Conservation (phyloP, 257 asterid species). For the Datura wrightii region DNA sequence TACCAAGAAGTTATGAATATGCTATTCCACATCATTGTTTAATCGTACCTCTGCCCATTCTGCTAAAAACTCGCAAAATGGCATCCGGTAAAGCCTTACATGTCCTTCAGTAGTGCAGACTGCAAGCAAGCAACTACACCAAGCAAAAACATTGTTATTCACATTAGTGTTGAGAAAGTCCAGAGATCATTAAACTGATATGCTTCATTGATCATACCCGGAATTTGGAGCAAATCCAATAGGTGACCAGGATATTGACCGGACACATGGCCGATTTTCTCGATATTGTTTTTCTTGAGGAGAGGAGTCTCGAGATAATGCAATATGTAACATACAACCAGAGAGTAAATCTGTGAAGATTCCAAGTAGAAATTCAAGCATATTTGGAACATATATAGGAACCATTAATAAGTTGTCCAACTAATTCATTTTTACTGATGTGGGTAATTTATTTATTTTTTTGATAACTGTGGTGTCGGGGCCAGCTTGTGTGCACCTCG, state of each 20-base stretch:
- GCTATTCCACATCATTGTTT: conserved; percentile 12
- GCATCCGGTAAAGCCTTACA: conserved; percentile 78
- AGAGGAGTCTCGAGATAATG: conserved; percentile 58
- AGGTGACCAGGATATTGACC: conserved; percentile 96
- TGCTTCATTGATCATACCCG: conserved; percentile 55
- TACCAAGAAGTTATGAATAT: not conserved
- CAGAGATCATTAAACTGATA: conserved; percentile 19
- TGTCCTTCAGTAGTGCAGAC: conserved; percentile 81
- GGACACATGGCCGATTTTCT: conserved; percentile 62
- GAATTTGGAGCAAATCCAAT: conserved; percentile 80
- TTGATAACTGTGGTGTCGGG: too few relatives aligned
- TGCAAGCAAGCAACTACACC: conserved; percentile 85
- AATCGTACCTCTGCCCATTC: conserved; percentile 88
- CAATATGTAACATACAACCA: conserved; percentile 68
- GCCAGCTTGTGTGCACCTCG: too few relatives aligned
- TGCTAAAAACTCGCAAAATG: conserved; percentile 67
- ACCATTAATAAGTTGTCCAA: not conserved
- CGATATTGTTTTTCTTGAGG: conserved; percentile 29
- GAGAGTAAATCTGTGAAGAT: conserved; percentile 60
- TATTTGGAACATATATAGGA: not conserved
- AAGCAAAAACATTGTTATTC: conserved; percentile 16
- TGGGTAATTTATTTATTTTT: not conserved
- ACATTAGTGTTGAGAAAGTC: not conserved
- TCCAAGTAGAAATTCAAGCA: conserved; percentile 30
- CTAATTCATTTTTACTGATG: not conserved